These are phyloP conservation scores for Colletotrichum shisoi DNA, from an alignment of 2,329 filamentous ascomycete genomes.

Conservation along the genomic window DNA sequence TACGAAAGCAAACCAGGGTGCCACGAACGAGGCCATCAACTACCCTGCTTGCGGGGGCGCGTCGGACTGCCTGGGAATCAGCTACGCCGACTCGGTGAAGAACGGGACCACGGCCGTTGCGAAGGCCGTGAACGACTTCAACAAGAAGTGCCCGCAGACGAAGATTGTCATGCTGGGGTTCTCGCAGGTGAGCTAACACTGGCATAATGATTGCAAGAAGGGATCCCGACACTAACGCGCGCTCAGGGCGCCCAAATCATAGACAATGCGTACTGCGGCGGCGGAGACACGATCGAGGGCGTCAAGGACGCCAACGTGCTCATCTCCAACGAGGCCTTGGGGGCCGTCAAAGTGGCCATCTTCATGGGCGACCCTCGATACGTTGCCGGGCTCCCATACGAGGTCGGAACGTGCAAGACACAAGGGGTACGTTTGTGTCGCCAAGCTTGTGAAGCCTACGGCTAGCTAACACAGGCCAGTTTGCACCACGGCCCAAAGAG, in stretches of 20 bases:
- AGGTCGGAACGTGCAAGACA: constrained; percentile 66
- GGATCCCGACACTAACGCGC: neutral
- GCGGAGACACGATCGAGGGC: constrained; percentile 58
- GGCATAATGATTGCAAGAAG: neutral
- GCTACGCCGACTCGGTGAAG: constrained; percentile 66
- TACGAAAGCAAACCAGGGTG: constrained; percentile 56
- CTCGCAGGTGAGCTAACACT: constrained; percentile 58
- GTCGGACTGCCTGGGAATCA: constrained; percentile 63
- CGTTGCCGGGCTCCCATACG: constrained; percentile 62
- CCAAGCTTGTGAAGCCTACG: too few species aligned
- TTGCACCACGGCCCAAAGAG: constrained; percentile 62
- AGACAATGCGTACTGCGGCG: constrained; percentile 70
- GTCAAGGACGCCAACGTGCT: constrained; percentile 54
- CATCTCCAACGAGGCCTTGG: constrained; percentile 57
- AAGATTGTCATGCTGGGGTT: constrained; percentile 69
- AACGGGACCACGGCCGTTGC: constrained; percentile 67
- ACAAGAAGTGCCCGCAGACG: constrained; percentile 63
- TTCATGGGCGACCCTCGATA: constrained; percentile 71
- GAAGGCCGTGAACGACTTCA: constrained; percentile 65
- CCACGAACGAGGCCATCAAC: constrained; percentile 62
- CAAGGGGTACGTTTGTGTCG: constrained; percentile 59
- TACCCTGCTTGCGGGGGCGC: constrained; percentile 72
- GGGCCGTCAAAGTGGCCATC: constrained; percentile 68
- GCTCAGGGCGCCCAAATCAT: constrained; percentile 67
- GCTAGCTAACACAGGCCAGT: constrained; percentile 49